Evolutionary conservation across 1,139 yeast genomes (phyloP).

Genomic region (Saccharomyces hybrid): DNA sequence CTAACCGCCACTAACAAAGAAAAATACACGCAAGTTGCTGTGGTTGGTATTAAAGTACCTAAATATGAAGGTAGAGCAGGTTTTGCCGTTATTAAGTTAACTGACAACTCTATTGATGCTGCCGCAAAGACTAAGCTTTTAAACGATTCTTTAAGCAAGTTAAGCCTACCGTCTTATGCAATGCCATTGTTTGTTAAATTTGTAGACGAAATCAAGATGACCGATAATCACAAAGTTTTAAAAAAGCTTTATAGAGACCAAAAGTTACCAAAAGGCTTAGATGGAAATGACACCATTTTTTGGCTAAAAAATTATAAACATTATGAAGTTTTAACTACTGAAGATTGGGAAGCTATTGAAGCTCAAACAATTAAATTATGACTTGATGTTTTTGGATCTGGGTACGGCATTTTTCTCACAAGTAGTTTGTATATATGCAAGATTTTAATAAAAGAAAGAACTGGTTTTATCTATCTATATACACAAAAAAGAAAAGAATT

Average conservation of each 20-base stretch:
- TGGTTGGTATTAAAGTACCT: slow-evolving; percentile 83
- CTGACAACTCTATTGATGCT: slow-evolving; percentile 30
- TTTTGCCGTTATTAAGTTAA: slow-evolving; percentile 64
- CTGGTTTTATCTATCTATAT: neutral
- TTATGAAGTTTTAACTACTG: slow-evolving; percentile 52
- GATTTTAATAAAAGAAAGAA: neutral
- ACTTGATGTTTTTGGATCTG: slow-evolving; percentile 1
- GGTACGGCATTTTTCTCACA: slow-evolving; percentile 3
- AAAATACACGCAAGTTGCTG: slow-evolving; percentile 58
- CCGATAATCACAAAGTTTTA: slow-evolving; percentile 82
- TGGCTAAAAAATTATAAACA: slow-evolving; percentile 51
- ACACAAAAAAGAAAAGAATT: neutral
- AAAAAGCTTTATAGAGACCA: slow-evolving; percentile 74
- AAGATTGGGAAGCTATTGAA: slow-evolving; percentile 50
- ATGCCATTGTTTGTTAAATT: slow-evolving; percentile 77
- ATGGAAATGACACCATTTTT: slow-evolving; percentile 53
- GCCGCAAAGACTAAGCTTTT: slow-evolving; percentile 32
- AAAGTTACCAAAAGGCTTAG: slow-evolving; percentile 62
- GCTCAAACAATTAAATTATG: slow-evolving; percentile 29
- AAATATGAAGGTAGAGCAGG: slow-evolving; percentile 95
- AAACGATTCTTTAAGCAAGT: slow-evolving; percentile 35
- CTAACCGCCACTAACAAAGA: slow-evolving; percentile 34
- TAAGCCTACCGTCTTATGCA: slow-evolving; percentile 74
- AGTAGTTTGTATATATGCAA: neutral
- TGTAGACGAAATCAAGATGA: slow-evolving; percentile 50